These are phyloP conservation scores for Trichosporon coremiiforme DNA, from an alignment of 1,284 basidiomycete species.

Conservation along the genomic window DNA sequence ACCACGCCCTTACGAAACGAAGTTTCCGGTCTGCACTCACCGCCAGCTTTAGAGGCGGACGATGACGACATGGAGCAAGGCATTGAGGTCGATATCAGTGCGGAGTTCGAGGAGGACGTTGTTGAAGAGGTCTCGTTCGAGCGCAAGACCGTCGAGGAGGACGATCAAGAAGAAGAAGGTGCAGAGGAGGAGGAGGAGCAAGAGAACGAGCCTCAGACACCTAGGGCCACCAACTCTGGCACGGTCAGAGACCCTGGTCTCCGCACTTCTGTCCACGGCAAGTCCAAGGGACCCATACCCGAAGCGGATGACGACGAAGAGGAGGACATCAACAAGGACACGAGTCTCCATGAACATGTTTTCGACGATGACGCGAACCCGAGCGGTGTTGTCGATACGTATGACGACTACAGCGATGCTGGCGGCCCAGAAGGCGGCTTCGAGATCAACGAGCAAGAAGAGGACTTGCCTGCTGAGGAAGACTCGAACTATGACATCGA, in stretches of 20 bases:
- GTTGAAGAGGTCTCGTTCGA: not conserved
- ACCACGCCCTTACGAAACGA: constrained; percentile 7
- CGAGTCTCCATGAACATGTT: constrained; percentile 1
- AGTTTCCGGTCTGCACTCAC: constrained; percentile 15
- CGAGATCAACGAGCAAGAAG: not conserved
- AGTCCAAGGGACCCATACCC: not conserved
- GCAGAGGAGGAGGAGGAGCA: constrained; percentile 36
- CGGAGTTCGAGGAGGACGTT: constrained; percentile 15
- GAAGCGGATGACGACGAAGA: constrained; percentile 28
- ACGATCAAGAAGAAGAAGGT: constrained; percentile 31
- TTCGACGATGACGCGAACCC: constrained; percentile 21
- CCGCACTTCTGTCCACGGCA: not conserved
- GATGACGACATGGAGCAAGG: not conserved
- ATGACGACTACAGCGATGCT: constrained; percentile 19
- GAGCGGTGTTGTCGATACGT: constrained; percentile 24
- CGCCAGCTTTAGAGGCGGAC: constrained; percentile 5
- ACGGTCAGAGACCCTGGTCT: not conserved
- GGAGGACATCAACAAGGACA: constrained; percentile 24
- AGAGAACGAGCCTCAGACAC: not conserved
- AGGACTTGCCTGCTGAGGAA: constrained; percentile 10
- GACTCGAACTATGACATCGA: constrained; percentile 27
- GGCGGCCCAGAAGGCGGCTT: constrained; percentile 20
- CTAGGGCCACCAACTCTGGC: not conserved
- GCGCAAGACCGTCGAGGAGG: constrained; percentile 21
- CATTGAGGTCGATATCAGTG: constrained; percentile 22